A percentile compares a stretch with the other conserved stretches of the same genome.
Evolutionary conservation across 768 basidiomycete species (phyloP).

Genomic region (Polyporus arcularius): DNA sequence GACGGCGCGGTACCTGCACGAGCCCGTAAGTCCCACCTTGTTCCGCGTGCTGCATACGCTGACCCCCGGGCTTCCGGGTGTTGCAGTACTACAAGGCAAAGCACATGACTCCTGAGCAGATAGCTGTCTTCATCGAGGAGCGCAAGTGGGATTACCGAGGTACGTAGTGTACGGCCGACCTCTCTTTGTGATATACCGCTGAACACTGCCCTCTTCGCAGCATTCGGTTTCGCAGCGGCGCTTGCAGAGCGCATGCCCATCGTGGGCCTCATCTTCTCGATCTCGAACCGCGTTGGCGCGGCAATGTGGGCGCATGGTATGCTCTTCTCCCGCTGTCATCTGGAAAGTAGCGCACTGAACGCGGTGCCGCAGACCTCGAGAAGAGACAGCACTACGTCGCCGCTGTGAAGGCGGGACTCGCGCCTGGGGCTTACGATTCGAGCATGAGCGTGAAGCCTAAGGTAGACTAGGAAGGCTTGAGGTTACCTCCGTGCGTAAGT

Average conservation of each 20-base stretch:
- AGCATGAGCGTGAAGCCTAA: not conserved
- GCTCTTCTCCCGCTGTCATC: constrained; percentile 13
- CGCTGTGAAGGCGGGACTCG: constrained; percentile 25
- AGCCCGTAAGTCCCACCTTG: constrained; percentile 47
- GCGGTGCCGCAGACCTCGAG: constrained; percentile 52
- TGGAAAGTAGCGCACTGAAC: not conserved
- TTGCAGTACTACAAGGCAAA: constrained; percentile 84
- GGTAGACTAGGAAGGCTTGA: not conserved
- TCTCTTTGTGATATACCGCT: not conserved
- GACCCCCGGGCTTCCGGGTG: constrained; percentile 3
- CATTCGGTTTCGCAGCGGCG: constrained; percentile 84
- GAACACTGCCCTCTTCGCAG: constrained; percentile 36
- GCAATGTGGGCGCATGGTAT: constrained; percentile 92
- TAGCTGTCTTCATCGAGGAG: constrained; percentile 82
- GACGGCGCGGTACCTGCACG: constrained; percentile 69
- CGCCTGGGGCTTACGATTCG: not conserved
- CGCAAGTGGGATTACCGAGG: constrained; percentile 87
- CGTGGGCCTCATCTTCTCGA: constrained; percentile 75
- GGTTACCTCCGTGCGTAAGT: not conserved
- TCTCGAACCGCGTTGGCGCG: constrained; percentile 88
- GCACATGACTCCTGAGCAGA: constrained; percentile 71
- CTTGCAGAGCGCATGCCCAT: constrained; percentile 82
- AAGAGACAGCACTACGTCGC: constrained; percentile 55
- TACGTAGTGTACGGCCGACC: constrained; percentile 32
- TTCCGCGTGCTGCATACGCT: not conserved